Evolutionary conservation across 1,139 yeast genomes (phyloP), one percentile per base, ranked within the genome.

Genomic region (Blastobotrys buckinghamii): DNA sequence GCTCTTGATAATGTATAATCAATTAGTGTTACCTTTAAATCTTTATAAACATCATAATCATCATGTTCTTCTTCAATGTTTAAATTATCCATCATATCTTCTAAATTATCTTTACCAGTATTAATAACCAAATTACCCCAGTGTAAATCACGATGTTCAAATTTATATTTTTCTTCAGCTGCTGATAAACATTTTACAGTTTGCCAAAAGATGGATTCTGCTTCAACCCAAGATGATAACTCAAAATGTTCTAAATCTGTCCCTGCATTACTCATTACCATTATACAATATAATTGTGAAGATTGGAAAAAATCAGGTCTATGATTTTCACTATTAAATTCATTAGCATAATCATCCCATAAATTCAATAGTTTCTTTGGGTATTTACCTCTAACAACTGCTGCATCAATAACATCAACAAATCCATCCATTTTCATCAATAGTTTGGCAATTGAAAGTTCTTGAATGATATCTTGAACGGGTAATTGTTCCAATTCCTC

Each of bases 141-240:
- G 54, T 79, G 82, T 52, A 82, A 65, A 61, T 82, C 84, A 29
- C 89, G 71, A 59, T 82, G 89, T 63, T 82, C 89, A 64, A 82
- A 82, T 53, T 74, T 70, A 52, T 68, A 66, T 42, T 65, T 61
- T 17, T 66, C 62, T 60, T 82, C 88, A 1, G 78, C 82, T 7
- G 63, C 64, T 24, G 77, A 72, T 33, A 82, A 62, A 7, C 71
- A 65, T n/a, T 68, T 62, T 1, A 71, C 78, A 30, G 79, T 67
- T 53, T 72, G 72, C 77, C 79, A 74, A 55, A 82, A 78, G 1
- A 82, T 71, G 12, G 66, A 66, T 45, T 67, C 64, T 1, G 82
- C 79, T 56, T 78, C 80, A 12, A 64, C 61, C 84, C 84, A 81
- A 36, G 70, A 69, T 24, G 59, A 59, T 29, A 79, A 55, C 41